Evolutionary conservation across 768 basidiomycete species (phyloP), one percentile per base, ranked within the genome.

Genomic region (Calocybe indica): DNA sequence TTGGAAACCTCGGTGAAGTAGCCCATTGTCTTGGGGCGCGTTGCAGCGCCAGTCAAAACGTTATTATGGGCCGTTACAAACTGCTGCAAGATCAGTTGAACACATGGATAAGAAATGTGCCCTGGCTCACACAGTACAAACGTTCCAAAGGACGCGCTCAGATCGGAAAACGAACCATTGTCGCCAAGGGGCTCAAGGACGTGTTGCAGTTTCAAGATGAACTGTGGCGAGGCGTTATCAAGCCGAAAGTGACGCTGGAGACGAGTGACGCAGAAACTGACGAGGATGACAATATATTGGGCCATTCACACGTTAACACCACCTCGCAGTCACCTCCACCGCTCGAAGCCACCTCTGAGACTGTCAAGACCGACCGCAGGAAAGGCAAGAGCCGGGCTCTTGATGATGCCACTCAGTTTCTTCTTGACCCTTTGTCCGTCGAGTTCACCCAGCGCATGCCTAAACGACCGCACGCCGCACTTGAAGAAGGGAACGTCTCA

Each of bases 11-110:
- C 28, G 72, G 68, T 9, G 73, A 76, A n/a, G 68, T 88, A 48
- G 75, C 80, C n/a, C 71, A 72, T 43, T 69, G 62, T 30, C 72
- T 90, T 37, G 85, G 75, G 8, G 52, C 61, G 22, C 74, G 76
- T 37, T 70, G 76, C 52, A 72, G 76, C 33, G 67, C 74, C 34
- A 69, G 73, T 11, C 75, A 79, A 46, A 66, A 70, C 30, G 71
- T 77, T 40, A 75, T 88, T 28, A 80, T 87, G 77, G 67, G 75
- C 29, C 80, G 86, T 3, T 91, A 91, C 65, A 84, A 80, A 60
- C 53, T 69, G 34, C 61, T 88, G 29, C 81, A 82, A 56, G 80
- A 85, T 55, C 63, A 76, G 47, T 64, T 89, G 31, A 74, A 74
- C 33, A 65, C 72, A 47, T 80, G 79, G 73, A 76, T 81, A 28